Evolutionary conservation across 164 flowering plant species (phyloP).

Genomic region (Vitis labrusca): DNA sequence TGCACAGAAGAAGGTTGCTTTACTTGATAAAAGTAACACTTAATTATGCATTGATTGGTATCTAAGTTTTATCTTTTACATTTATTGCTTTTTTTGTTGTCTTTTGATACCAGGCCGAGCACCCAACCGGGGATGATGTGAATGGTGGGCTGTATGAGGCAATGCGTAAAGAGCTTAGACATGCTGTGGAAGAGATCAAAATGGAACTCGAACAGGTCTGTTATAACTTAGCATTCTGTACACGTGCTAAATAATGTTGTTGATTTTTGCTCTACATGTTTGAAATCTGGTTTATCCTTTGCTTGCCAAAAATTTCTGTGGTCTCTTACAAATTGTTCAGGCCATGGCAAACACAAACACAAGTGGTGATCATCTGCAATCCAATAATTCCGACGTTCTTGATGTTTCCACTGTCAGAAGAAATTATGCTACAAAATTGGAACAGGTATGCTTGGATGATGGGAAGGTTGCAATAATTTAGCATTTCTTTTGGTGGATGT

Average conservation of each 20-base stretch:
- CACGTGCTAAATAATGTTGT: background rate
- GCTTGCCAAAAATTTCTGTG: constrained; percentile 1
- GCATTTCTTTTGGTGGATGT: too few relatives aligned
- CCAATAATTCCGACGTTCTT: constrained; percentile 36
- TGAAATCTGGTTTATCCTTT: constrained; percentile 5
- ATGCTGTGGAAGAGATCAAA: constrained; percentile 79
- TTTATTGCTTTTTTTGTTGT: constrained; percentile 6
- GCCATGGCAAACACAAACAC: constrained; percentile 37
- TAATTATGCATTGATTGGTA: background rate
- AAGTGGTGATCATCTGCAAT: constrained; percentile 27
- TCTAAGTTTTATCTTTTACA: background rate
- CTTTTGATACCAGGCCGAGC: constrained; percentile 41
- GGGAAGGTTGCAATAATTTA: too few relatives aligned
- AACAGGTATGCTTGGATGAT: constrained; percentile 43
- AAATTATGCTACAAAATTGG: constrained; percentile 50
- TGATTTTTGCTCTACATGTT: background rate
- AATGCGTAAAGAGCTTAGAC: constrained; percentile 76
- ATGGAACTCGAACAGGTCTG: constrained; percentile 67
- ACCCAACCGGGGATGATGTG: constrained; percentile 56
- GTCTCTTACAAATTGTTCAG: constrained; percentile 31
- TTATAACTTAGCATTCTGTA: background rate
- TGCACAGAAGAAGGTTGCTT: constrained; percentile 63
- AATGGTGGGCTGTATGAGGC: constrained; percentile 55
- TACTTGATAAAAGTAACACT: background rate
- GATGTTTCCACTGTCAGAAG: constrained; percentile 46